These are phyloP conservation scores for Dactylellina parvicollis DNA, from an alignment of 2,329 filamentous ascomycete species.

Conservation along the genomic window DNA sequence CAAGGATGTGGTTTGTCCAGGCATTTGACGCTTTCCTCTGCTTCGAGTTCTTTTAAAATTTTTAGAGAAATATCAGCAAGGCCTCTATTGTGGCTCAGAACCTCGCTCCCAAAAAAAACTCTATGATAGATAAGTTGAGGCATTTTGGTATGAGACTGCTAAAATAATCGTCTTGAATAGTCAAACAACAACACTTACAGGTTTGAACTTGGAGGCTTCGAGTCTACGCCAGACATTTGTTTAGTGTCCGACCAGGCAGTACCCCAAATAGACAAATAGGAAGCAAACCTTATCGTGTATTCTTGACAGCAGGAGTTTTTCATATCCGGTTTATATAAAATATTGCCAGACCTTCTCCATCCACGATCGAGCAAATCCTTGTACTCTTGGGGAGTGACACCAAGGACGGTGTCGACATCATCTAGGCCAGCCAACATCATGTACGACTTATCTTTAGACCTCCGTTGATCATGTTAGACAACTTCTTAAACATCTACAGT, in stretches of 20 bases:
- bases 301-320: slow-evolving; percentile 87
- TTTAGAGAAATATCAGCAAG: too few species aligned
- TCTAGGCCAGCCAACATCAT: slow-evolving; percentile 52
- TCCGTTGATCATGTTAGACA: neutral
- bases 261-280: slow-evolving; percentile 55
- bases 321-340: slow-evolving; percentile 82
- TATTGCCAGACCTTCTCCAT: slow-evolving; percentile 76
- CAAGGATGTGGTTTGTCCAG: slow-evolving; percentile 77
- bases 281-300: slow-evolving; percentile 73
- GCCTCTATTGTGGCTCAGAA: too few species aligned
- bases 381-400: slow-evolving; percentile 65
- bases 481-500: neutral
- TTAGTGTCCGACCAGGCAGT: neutral
- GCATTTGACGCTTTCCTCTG: slow-evolving; percentile 80
- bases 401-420: slow-evolving; percentile 20
- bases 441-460: slow-evolving; percentile 36
- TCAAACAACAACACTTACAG: slow-evolving; percentile 60
- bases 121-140: too few species aligned
- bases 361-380: slow-evolving; percentile 77
- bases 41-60: slow-evolving; percentile 74
- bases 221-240: slow-evolving; percentile 13
- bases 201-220: slow-evolving; percentile 33
- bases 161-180: too few species aligned
- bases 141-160: too few species aligned
- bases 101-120: too few species aligned